phyloP scores from a whole-genome alignment of 2,329 filamentous ascomycete species.

The Leptographium radiaticola region DNA sequence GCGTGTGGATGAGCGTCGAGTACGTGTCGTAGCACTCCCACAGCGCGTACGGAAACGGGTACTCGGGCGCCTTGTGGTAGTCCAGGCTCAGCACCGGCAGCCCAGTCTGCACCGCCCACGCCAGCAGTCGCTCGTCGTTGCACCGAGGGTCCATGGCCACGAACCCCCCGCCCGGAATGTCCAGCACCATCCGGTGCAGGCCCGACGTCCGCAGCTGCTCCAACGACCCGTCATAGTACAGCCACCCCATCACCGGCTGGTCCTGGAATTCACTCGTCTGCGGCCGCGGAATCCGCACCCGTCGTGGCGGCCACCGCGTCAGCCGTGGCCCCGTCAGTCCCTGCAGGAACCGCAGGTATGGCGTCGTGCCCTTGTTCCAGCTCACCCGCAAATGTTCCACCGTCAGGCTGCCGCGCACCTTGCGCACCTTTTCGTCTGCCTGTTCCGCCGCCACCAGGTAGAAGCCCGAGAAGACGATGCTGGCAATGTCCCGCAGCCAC shows the following conservation, averaged over 20 bases:
- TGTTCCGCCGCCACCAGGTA: constrained; percentile 88
- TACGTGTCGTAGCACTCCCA: constrained; percentile 86
- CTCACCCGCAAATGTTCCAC: constrained; percentile 83
- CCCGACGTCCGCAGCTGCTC: constrained; percentile 47
- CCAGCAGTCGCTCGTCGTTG: constrained; percentile 85
- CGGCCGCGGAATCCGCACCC: constrained; percentile 74
- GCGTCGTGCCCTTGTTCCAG: constrained; percentile 90
- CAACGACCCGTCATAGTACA: constrained; percentile 87
- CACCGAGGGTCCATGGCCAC: constrained; percentile 94
- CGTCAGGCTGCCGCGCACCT: constrained; percentile 73
- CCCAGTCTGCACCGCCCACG: constrained; percentile 81
- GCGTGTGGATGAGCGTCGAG: constrained; percentile 55
- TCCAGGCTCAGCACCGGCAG: constrained; percentile 85
- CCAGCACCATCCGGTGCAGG: constrained; percentile 59
- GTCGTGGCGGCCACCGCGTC: constrained; percentile 68
- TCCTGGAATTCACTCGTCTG: constrained; percentile 69
- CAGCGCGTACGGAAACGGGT: constrained; percentile 71
- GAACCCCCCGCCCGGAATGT: constrained; percentile 88
- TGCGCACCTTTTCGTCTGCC: constrained; percentile 91
- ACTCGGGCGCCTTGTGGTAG: constrained; percentile 77
- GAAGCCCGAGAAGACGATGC: constrained; percentile 74
- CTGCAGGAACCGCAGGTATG: constrained; percentile 65
- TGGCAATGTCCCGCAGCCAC: constrained; percentile 70
- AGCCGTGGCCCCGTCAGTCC: constrained; percentile 63
- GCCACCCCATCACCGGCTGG: constrained; percentile 63